These are phyloP conservation scores for Phalaenopsis equestris DNA, from an alignment of 106 monocot species.

Conservation along the genomic window DNA sequence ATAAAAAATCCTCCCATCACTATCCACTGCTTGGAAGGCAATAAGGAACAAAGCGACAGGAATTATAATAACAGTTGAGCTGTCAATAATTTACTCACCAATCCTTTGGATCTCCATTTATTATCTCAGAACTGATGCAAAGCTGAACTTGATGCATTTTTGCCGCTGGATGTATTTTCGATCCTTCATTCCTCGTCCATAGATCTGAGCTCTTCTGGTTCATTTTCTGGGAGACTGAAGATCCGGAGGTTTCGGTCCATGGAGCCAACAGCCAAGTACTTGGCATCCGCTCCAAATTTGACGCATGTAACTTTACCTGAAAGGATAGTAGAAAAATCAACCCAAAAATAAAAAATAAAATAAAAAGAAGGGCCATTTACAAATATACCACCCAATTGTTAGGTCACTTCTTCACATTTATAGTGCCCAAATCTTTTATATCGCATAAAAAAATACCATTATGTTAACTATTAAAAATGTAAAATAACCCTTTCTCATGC, in stretches of 20 bases:
- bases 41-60: neutral
- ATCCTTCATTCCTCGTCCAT: neutral
- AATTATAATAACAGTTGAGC: neutral
- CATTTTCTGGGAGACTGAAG: constrained; percentile 56
- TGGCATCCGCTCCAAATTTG: constrained; percentile 89
- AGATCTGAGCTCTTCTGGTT: constrained; percentile 15
- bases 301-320: constrained; percentile 73
- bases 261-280: constrained; percentile 76
- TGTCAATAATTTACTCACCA: neutral
- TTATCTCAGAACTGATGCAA: neutral
- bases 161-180: neutral
- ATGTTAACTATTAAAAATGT: too few species aligned
- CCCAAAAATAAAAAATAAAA: too few species aligned
- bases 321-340: neutral
- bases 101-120: neutral
- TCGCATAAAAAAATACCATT: too few species aligned
- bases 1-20: neutral
- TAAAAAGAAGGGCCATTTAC: too few species aligned
- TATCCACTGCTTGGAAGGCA: neutral
- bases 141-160: neutral
- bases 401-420: too few species aligned
- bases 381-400: too few species aligned
- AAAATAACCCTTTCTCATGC: too few species aligned
- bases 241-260: constrained; percentile 92
- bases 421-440: too few species aligned